Evolutionary conservation across 2,329 filamentous ascomycete genomes (phyloP), one percentile per base, ranked within the genome.

Genomic region (Botrytis byssoidea): DNA sequence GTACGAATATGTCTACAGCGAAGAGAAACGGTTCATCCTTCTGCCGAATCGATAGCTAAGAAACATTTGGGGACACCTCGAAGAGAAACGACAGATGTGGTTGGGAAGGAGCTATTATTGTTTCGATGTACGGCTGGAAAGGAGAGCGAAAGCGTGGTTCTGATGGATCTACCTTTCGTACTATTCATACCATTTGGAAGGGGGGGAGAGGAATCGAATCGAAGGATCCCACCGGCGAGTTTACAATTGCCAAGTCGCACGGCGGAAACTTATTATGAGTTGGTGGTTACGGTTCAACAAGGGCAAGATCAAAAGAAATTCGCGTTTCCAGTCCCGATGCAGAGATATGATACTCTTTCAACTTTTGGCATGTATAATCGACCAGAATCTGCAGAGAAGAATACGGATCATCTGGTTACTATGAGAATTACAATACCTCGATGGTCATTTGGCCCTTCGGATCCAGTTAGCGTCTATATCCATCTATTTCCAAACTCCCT

Each of bases 281-380:
- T 99, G 75, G 94, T 98, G 73, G 96, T 99, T 70, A 97, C 92
- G 70, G 92, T 99, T 35, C 95, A 98, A 81, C 95, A 98, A 83
- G 94, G 95, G 4, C 91, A 92, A 79, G 90, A 93, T 75, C 94
- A 98, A 83, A 94, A 93, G 83, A 97, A 97, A 83, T 96, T 97
- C 83, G 86, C 90, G 7, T 98, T 98, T 78, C 93, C 96, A 1
- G 92, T 98, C 57, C 95, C 95, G 1, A 89, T 99, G 78, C 90
- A 93, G 77, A 89, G 96, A 81, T 99, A 98, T 85, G 96, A 99
- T 83, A 99, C 95, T 1, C 86, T 99, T 67, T 98, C 95, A 60
- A 98, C 96, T 1, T 99, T 99, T 84, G 96, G 96, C 83, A 98
- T 98, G 96, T 99, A 98, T 86, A 98, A 98, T 84, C 92, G 94